These are phyloP conservation scores for Mycena albidolilacea DNA, from an alignment of 768 basidiomycete genomes.

Conservation along the genomic window DNA sequence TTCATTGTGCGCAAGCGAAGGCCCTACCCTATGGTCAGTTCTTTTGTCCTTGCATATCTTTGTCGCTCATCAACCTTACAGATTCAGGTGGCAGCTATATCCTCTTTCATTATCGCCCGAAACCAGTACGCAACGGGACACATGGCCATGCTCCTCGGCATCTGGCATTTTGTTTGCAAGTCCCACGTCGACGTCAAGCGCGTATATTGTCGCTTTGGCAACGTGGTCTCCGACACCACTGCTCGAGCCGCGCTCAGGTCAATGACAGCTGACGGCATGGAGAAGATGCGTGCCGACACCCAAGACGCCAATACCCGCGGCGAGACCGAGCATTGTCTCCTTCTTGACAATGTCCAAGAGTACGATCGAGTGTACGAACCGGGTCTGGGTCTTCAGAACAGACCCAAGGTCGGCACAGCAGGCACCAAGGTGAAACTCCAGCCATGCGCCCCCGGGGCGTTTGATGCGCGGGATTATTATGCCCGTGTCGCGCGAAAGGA, in stretches of 20 bases:
- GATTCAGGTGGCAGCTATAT: too few species aligned
- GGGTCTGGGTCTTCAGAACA: conserved; percentile 1
- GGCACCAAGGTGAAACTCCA: not conserved
- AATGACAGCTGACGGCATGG: conserved; percentile 31
- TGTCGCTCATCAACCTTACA: too few species aligned
- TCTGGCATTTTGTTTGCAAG: conserved; percentile 39
- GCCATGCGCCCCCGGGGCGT: not conserved
- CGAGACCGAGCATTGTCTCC: not conserved
- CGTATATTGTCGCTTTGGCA: conserved; percentile 40
- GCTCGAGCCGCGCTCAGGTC: conserved; percentile 38
- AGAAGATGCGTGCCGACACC: conserved; percentile 18
- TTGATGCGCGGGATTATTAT: not conserved
- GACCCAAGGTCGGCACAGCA: conserved; percentile 6
- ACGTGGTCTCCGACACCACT: conserved; percentile 39
- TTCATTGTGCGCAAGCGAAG: too few species aligned
- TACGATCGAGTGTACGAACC: conserved; percentile 15
- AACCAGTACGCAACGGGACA: too few species aligned
- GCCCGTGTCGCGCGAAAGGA: not conserved
- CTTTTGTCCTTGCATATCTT: too few species aligned
- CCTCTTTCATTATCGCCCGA: too few species aligned
- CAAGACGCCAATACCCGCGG: not conserved
- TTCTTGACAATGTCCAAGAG: conserved; percentile 41
- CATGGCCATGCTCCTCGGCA: too few species aligned
- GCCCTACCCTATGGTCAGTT: too few species aligned
- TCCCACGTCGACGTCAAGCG: conserved; percentile 45